phyloP scores from a whole-genome alignment of 257 asterid species.

The Echium plantagineum region DNA sequence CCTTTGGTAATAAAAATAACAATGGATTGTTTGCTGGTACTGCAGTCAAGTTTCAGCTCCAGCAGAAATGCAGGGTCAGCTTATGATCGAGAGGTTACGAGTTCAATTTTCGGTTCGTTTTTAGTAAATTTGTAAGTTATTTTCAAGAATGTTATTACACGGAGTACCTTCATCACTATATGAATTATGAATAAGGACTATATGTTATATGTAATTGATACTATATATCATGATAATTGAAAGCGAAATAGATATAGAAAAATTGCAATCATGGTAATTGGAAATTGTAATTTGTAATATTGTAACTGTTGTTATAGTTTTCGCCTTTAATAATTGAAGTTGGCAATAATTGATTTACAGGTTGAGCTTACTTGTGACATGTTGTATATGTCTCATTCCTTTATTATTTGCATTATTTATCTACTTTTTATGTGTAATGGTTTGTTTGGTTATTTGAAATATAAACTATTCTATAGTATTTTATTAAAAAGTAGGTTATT shows the following conservation, averaged over 20 bases:
- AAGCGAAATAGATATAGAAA: too few species aligned
- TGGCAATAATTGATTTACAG: neutral
- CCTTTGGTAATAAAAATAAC: slow-evolving; percentile 28
- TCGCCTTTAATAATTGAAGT: neutral
- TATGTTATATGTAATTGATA: too few species aligned
- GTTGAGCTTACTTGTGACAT: neutral
- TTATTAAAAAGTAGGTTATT: too few species aligned
- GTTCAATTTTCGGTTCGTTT: neutral
- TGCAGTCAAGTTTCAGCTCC: slow-evolving; percentile 63
- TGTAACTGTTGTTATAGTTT: too few species aligned
- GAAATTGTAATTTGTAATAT: neutral
- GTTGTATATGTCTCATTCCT: too few species aligned
- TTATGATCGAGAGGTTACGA: slow-evolving; percentile 18
- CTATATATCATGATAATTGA: neutral
- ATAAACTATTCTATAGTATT: too few species aligned
- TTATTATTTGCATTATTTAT: too few species aligned
- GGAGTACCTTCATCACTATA: neutral
- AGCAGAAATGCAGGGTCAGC: slow-evolving; percentile 47
- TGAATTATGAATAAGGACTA: too few species aligned
- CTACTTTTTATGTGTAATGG: too few species aligned
- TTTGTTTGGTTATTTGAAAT: too few species aligned
- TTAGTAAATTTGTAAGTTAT: too few species aligned
- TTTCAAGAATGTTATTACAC: neutral
- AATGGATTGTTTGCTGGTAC: slow-evolving; percentile 39
- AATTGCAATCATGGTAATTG: too few species aligned